Base-by-base conservation (phyloP, 2,329 filamentous ascomycete genomes). In the Alternaria dauci region DNA sequence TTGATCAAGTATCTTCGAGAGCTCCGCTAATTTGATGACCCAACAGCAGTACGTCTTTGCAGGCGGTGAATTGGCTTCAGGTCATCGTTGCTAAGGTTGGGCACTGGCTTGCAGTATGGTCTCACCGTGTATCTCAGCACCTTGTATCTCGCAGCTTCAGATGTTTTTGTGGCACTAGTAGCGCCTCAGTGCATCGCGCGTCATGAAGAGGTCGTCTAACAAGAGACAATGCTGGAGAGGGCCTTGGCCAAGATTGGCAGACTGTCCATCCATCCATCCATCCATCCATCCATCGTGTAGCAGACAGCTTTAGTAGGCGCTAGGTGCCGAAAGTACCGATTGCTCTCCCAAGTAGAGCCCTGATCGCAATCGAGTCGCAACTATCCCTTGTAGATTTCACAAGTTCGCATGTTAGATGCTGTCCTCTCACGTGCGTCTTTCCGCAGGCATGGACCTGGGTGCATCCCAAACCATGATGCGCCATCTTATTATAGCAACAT, bases 1-100 rank as follows among this genome's bases (percentile, higher is more conserved):
- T 18, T n/a, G 20, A 12, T 43, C 12, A 52, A 14, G 30, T 30
- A 42, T 18, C 30, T 54, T 47, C 23, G 28, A n/a, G 54, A 52
- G 38, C 39, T 20, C 42, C 23, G 63, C 67, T 68, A 61, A 67
- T 54, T 54, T 26, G 34, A 32, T 11, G 16, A 42, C 14, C 38
- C 18, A 48, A 14, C 41, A 32, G 28, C 26, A 55, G 30, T 39
- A 47, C 11, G 34, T 39, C n/a, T 23, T 25, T 23, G 25, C 51
- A 23, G 25, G 51, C 26, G 51, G 46, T 38, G 46, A 38, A 38
- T 36, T 50, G 46, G 30, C 30, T 41, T 25, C n/a, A n/a, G 20
- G 28, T 8, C 25, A 26, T 12, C 9, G 32, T 8, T 36, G 46
- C 32, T 25, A 38, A 50, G 30, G 32, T 50, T 50, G 46, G 46